Base-by-base conservation (phyloP, 2,329 filamentous ascomycete genomes). In the Westerdykella sp. region DNA sequence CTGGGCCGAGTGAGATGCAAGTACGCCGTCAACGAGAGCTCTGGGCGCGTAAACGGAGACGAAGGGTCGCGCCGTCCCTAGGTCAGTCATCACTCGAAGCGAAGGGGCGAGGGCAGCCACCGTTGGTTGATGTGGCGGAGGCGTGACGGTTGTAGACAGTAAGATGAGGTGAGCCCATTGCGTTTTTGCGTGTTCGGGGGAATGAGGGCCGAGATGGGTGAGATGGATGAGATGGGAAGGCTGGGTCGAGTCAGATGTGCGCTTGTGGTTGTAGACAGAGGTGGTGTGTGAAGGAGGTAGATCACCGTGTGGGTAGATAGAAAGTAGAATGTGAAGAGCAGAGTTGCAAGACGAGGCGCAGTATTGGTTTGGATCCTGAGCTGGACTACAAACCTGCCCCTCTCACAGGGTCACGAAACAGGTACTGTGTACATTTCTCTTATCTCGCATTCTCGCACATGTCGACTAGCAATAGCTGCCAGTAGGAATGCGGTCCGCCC, bases 161-260 rank as follows among this genome's bases (percentile, higher is more conserved):
- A 14, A 32, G 12, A 14, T 12, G 30, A 14, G 30, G 30, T 12
- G 12, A 13, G 30, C 12, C 4, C 3, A 3, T 32, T 13, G 14
- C 30, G 30, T 3, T 3, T 12, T 32, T 14, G 30, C 9, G 7
- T 15, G 25, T 14, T 11, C 34, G 39, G 15, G 6, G 13, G 15
- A 43, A 46, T 40, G 34, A 46, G 40, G 14, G 42, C 42, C 30
- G 40, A 43, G 11, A 40, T 37, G 5, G 31, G 42, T 32, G 44
- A 43, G 12, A 32, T 32, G 30, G 30, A 6, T 7, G 12, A 32
- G 30, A 5, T 12, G 30, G 30, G 30, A 6, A 4, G 30, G 30
- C 4, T 32, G 12, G 30, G 30, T 32, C 7, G 30, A 14, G 12
- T 32, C 14, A 32, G 30, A 32, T 32, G 14, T 14, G 12, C 30